Conservation (phyloP, 2,329 filamentous ascomycete species). For the Aspergillus brunneoviolaceus region DNA sequence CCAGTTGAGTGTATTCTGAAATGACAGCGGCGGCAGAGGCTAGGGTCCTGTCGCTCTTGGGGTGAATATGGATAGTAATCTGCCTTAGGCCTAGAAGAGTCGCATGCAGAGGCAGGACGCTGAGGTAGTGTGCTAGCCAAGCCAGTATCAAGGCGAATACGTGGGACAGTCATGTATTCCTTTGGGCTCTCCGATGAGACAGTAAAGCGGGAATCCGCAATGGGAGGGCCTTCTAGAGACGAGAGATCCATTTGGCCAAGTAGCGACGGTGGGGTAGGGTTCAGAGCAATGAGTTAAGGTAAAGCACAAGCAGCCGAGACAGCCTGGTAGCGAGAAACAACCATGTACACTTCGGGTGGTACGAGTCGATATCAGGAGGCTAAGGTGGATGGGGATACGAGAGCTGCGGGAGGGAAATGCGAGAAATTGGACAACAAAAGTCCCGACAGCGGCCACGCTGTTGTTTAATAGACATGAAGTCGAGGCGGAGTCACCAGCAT, state of each 20-base stretch:
- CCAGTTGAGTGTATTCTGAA: neutral
- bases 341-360: neutral
- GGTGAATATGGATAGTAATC: neutral
- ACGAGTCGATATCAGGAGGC: neutral
- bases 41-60: neutral
- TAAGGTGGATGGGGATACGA: neutral
- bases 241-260: constrained; percentile 32
- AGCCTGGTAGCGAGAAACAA: neutral
- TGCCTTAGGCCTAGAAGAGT: constrained; percentile 4
- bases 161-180: constrained; percentile 7
- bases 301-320: neutral
- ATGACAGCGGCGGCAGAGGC: constrained; percentile 8
- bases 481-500: constrained; percentile 1
- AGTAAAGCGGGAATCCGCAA: constrained; percentile 24
- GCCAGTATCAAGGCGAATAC: constrained; percentile 12
- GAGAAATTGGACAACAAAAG: neutral
- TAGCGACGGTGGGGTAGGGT: neutral
- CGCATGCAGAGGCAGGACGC: constrained; percentile 20
- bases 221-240: constrained; percentile 36
- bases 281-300: neutral
- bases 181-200: neutral
- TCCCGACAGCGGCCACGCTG: neutral
- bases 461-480: neutral
- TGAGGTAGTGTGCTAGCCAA: constrained; percentile 6
- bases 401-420: neutral